Evolutionary conservation across 805 yeast genomes (phyloP).

Genomic region (Myxozyma nipponensis): DNA sequence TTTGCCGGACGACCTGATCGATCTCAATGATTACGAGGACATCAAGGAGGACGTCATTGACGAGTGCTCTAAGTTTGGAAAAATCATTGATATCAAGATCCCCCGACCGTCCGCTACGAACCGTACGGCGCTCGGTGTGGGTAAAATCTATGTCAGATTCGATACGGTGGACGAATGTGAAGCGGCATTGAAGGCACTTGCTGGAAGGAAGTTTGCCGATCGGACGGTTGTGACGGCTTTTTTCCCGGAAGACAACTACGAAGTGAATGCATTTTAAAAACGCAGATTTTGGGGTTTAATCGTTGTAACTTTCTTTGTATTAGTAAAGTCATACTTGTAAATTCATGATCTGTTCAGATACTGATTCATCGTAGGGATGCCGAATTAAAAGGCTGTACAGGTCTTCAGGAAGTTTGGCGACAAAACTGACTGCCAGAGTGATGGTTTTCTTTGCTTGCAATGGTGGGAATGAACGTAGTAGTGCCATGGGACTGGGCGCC

Average conservation of each 20-base stretch:
- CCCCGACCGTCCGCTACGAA: conserved; percentile 53
- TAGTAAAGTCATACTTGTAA: neutral
- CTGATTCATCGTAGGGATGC: conserved; percentile 55
- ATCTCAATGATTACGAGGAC: conserved; percentile 47
- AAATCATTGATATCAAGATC: conserved; percentile 51
- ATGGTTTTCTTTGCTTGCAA: conserved; percentile 71
- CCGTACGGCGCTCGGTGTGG: conserved; percentile 55
- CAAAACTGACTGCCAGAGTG: conserved; percentile 72
- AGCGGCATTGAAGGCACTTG: conserved; percentile 52
- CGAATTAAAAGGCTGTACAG: conserved; percentile 60
- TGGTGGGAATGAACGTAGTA: conserved; percentile 67
- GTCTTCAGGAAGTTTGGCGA: conserved; percentile 65
- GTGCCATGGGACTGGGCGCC: conserved; percentile 61
- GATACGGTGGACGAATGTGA: conserved; percentile 48
- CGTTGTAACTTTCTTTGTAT: too few species aligned
- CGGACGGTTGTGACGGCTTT: conserved; percentile 65
- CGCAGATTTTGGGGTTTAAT: too few species aligned
- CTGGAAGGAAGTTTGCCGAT: conserved; percentile 65
- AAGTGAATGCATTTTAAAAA: conserved; percentile 37
- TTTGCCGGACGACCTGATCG: conserved; percentile 58
- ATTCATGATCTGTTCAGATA: conserved; percentile 29
- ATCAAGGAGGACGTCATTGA: conserved; percentile 50
- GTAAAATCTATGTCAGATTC: conserved; percentile 69
- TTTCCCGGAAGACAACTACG: conserved; percentile 50
- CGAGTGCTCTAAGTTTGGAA: conserved; percentile 52